These are phyloP conservation scores for Fusarium transvaalense DNA, from an alignment of 2,329 filamentous ascomycete species.

Conservation along the genomic window DNA sequence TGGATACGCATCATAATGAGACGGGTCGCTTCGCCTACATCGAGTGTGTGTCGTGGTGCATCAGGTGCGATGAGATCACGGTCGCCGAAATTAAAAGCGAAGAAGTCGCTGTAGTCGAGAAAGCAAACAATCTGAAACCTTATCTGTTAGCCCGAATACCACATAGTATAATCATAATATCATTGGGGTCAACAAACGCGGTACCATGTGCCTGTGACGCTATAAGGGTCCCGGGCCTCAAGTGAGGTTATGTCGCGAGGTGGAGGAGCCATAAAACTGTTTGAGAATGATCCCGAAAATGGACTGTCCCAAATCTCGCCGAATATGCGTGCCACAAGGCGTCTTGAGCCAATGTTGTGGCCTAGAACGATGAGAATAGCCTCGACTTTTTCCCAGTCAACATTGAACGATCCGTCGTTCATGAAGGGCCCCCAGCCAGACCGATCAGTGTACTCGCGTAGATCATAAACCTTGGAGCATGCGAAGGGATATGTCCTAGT, in stretches of 20 bases:
- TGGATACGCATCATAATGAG: constrained; percentile 77
- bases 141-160: constrained; percentile 29
- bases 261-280: constrained; percentile 60
- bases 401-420: constrained; percentile 69
- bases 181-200: constrained; percentile 60
- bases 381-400: constrained; percentile 87
- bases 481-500: constrained; percentile 69
- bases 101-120: constrained; percentile 78
- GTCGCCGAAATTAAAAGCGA: constrained; percentile 75
- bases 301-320: constrained; percentile 66
- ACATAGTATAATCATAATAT: not conserved
- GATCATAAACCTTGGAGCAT: constrained; percentile 77
- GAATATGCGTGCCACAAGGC: constrained; percentile 61
- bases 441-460: constrained; percentile 72
- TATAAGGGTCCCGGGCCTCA: constrained; percentile 75
- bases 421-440: constrained; percentile 80
- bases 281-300: constrained; percentile 67
- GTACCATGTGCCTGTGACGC: constrained; percentile 77
- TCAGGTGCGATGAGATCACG: constrained; percentile 56
- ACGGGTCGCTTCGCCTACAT: constrained; percentile 75
- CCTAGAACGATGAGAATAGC: constrained; percentile 77
- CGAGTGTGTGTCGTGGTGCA: constrained; percentile 65
- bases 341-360: constrained; percentile 69
- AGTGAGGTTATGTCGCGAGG: constrained; percentile 57
- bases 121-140: constrained; percentile 59